Base-by-base conservation (phyloP, 139 green algal genomes). In the Micractinium sp. region DNA sequence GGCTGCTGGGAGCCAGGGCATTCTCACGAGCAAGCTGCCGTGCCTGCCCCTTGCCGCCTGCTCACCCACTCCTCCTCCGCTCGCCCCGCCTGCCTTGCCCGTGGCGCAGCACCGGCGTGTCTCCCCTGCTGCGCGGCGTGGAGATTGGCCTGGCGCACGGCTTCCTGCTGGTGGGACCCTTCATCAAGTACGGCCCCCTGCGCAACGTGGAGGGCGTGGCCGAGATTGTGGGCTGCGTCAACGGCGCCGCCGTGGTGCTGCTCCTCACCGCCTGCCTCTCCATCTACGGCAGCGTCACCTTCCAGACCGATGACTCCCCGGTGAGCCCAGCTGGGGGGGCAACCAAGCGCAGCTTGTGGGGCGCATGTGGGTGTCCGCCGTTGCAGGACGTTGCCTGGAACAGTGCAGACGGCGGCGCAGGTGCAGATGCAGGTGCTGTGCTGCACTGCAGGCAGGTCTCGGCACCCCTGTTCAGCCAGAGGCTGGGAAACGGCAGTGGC, bases 71-170 rank as follows among this genome's bases (percentile, higher is more conserved):
- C n/a, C n/a, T n/a, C 12, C 23, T 25, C 16, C 16, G 63, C 63
- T 12, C 16, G 63, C 63, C 63, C 63, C 63, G 63, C 23, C 23
- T 76, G 27, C 69, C 27, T 14, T 35, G 69, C 69, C 69, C 36
- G 9, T 41, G 73, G 0, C 18, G 74, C 78, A 84, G 97, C 80
- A 93, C 95, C 79, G 95, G 95, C 66, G 98, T 99, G 63, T 94
- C 96, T 53, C 98, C 98, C 47, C 90, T 99, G 71, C 93, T 99
- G 78, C 96, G 98, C 78, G 98, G 98, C 81, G 97, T 99, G 22
- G 98, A 99, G 95, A 96, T 99, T 82, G 98, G 98, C 85, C 95
- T 99, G 25, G 97, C 96, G 1, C 98, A 99, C 94, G 98, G 98
- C 89, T 98, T 98, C 91, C 91, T 99, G 35, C 89, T 99, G 38